Conservation (phyloP, 2,329 filamentous ascomycete genomes). For the Fusarium sterilihyphosum region DNA sequence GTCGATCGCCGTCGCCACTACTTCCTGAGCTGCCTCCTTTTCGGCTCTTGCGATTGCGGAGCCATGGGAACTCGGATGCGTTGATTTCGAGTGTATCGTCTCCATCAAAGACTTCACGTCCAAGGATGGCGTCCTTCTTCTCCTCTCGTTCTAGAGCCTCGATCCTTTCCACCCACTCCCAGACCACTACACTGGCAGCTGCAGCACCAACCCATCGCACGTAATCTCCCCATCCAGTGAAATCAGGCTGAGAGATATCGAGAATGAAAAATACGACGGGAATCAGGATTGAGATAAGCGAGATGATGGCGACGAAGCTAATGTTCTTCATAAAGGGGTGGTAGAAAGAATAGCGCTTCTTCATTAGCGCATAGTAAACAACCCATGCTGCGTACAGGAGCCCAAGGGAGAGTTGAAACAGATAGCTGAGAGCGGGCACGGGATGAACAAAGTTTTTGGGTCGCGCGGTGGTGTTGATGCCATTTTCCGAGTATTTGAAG, state of each 20-base stretch:
- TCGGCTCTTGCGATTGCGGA: slow-evolving; percentile 50
- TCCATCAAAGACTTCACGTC: slow-evolving; percentile 90
- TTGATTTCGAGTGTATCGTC: slow-evolving; percentile 86
- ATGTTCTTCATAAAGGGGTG: slow-evolving; percentile 93
- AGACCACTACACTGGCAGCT: slow-evolving; percentile 94
- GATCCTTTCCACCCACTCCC: slow-evolving; percentile 97
- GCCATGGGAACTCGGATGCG: slow-evolving; percentile 61
- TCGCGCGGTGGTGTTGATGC: slow-evolving; percentile 64
- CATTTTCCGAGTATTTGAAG: slow-evolving; percentile 68
- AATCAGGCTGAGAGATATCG: slow-evolving; percentile 85
- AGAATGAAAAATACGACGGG: slow-evolving; percentile 94
- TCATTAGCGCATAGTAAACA: slow-evolving; percentile 91
- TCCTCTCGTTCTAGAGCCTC: slow-evolving; percentile 92
- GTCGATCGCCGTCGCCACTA: slow-evolving; percentile 23
- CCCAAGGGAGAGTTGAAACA: slow-evolving; percentile 88
- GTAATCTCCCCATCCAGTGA: slow-evolving; percentile 94
- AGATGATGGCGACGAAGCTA: slow-evolving; percentile 80
- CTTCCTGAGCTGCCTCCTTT: slow-evolving; percentile 40
- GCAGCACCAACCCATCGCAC: slow-evolving; percentile 96
- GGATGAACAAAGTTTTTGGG: slow-evolving; percentile 86
- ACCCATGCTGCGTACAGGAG: slow-evolving; percentile 93
- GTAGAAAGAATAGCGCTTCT: slow-evolving; percentile 90
- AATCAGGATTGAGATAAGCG: slow-evolving; percentile 82
- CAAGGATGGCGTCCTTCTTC: slow-evolving; percentile 91
- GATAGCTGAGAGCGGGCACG: slow-evolving; percentile 88